These are phyloP conservation scores for Colletotrichum chrysophilum DNA, from an alignment of 2,329 filamentous ascomycete genomes.

Conservation along the genomic window DNA sequence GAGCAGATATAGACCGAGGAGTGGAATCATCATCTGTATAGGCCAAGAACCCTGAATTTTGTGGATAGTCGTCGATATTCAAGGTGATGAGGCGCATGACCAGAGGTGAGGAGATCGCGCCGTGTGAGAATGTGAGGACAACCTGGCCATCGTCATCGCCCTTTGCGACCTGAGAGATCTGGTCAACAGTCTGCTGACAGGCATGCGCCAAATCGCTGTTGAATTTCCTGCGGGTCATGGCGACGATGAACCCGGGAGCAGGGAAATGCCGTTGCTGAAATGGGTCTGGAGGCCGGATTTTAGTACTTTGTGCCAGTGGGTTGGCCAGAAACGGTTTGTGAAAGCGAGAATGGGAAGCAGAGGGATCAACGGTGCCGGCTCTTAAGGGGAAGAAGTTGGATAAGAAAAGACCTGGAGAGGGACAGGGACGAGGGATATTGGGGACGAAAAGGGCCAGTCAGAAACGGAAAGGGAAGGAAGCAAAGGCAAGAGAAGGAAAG, in stretches of 20 bases:
- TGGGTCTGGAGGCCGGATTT: neutral
- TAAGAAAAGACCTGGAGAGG: rapidly evolving
- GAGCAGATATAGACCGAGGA: slow-evolving; percentile 29
- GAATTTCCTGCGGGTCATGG: slow-evolving; percentile 72
- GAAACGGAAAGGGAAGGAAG: neutral
- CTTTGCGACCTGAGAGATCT: slow-evolving; percentile 59
- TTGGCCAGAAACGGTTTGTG: neutral
- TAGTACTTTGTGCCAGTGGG: neutral
- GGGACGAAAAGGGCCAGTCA: neutral
- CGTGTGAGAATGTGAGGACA: slow-evolving; percentile 58
- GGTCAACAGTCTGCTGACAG: slow-evolving; percentile 42
- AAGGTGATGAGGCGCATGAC: slow-evolving; percentile 24
- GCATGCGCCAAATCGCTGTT: slow-evolving; percentile 58
- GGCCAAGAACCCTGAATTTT: slow-evolving; percentile 43
- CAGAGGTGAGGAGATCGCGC: slow-evolving; percentile 29
- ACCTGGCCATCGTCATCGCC: slow-evolving; percentile 78
- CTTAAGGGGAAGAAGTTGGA: neutral
- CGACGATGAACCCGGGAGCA: neutral
- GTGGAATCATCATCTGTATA: slow-evolving; percentile 45
- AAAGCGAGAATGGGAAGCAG: neutral
- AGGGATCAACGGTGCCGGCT: neutral
- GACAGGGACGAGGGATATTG: neutral
- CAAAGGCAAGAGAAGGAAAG: neutral
- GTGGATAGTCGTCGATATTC: slow-evolving; percentile 43
- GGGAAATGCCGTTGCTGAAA: neutral